Evolutionary conservation across 2,329 filamentous ascomycete genomes (phyloP), one percentile per base, ranked within the genome.

Genomic region (Conoideocrella luteorostrata): DNA sequence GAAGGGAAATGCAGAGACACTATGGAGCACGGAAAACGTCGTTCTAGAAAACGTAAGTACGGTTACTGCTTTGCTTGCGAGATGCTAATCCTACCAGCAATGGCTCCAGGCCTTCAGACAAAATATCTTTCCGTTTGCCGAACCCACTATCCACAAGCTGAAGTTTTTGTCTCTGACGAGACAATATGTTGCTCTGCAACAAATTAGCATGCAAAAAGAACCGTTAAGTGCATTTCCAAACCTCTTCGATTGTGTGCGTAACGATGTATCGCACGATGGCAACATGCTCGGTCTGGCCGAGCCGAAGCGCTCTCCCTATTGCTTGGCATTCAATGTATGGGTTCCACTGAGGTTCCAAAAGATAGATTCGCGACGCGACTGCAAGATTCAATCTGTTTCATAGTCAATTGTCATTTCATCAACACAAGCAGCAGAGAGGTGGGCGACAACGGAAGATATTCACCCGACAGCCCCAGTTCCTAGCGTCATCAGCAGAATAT

Each of bases 91-190:
- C 26, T 40, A 40, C 38, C 23, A 40, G 22, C 20, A 40, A 26
- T 26, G 38, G 17, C 38, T 29, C 20, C 15, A 40, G 24, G 20
- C 20, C 26, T 40, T 40, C 38, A 40, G 22, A 20, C 24, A 24
- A 20, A 20, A 29, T 40, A 15, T 40, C 38, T 22, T 40, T 40
- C 38, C 21, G 20, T 28, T 40, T 40, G 38, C 38, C 24, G 20
- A 40, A 40, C 13, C 38, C 38, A 17, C 38, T 22, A 15, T 24
- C 38, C 13, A 24, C 38, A 7, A 40, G 23, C 38, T 40, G 22
- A 17, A 40, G 18, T 29, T 40, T 40, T 40, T 15, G 24, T 28
- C 24, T 40, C 18, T 40, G 38, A 20, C 38, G 38, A 17, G 23
- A 40, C 23, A 40, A 26, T 17, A 40, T 22, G 24, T 28, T 26